phyloP scores from a whole-genome alignment of 768 basidiomycete species.

The Mycena leptocephala region DNA sequence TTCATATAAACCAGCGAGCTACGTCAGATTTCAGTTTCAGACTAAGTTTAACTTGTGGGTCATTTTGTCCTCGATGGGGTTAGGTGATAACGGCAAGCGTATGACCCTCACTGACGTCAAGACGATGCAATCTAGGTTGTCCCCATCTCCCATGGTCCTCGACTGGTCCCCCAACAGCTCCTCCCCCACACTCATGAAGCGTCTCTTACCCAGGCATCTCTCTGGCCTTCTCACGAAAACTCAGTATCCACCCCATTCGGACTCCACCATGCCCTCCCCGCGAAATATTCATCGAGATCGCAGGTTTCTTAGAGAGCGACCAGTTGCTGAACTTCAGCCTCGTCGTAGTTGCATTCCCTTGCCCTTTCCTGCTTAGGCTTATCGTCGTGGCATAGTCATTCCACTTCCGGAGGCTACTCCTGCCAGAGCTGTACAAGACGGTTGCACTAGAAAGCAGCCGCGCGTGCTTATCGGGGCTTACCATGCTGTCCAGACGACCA shows the following conservation, averaged over 20 bases:
- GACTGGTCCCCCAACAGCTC: neutral
- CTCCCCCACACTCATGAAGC: neutral
- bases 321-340: slow-evolving; percentile 8
- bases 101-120: neutral
- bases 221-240: neutral
- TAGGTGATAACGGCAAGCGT: too few species aligned
- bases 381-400: neutral
- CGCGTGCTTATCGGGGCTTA: slow-evolving; percentile 15
- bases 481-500: neutral
- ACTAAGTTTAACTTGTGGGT: too few species aligned
- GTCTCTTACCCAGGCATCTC: neutral
- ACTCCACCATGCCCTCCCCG: neutral
- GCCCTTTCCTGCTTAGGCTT: neutral
- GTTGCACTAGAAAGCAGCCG: neutral
- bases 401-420: neutral
- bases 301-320: neutral
- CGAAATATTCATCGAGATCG: slow-evolving; percentile 15
- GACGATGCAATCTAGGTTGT: neutral
- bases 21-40: too few species aligned
- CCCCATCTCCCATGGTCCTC: neutral
- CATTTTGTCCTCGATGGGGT: too few species aligned
- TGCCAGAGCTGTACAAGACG: slow-evolving; percentile 15
- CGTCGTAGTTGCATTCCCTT: neutral
- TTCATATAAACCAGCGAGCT: too few species aligned
- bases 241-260: neutral